phyloP scores from a whole-genome alignment of 2,329 filamentous ascomycete genomes.

The Fusarium irregulare region DNA sequence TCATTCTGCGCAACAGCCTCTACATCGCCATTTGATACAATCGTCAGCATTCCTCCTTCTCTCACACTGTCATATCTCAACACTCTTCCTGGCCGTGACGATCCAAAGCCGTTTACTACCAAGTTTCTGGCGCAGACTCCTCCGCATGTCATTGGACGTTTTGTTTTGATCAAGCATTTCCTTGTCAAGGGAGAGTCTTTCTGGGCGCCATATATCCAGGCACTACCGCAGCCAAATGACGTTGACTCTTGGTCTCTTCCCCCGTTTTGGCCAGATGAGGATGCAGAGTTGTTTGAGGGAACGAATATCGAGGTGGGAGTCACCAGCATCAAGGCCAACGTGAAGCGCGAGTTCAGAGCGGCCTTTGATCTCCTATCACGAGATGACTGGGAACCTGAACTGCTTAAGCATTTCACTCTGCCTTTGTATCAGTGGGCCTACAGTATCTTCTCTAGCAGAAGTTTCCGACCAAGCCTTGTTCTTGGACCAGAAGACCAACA shows the following conservation, averaged over 20 bases:
- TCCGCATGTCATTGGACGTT: constrained; percentile 71
- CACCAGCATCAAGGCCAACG: constrained; percentile 58
- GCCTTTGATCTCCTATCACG: constrained; percentile 54
- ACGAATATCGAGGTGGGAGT: constrained; percentile 65
- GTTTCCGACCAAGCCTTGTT: constrained; percentile 71
- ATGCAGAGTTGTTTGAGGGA: constrained; percentile 66
- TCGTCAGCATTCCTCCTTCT: constrained; percentile 64
- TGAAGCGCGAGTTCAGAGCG: constrained; percentile 59
- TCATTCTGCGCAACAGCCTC: constrained; percentile 63
- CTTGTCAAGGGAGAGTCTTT: constrained; percentile 67
- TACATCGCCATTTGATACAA: constrained; percentile 53
- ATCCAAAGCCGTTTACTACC: constrained; percentile 55
- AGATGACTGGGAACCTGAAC: constrained; percentile 40
- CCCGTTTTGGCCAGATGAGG: constrained; percentile 71
- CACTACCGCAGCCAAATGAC: constrained; percentile 71
- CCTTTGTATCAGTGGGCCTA: constrained; percentile 72
- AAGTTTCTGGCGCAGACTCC: constrained; percentile 62
- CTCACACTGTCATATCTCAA: constrained; percentile 70
- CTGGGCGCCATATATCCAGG: constrained; percentile 76
- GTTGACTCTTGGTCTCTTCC: constrained; percentile 65
- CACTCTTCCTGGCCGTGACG: constrained; percentile 51
- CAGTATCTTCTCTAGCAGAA: constrained; percentile 72
- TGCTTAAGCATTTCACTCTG: constrained; percentile 55
- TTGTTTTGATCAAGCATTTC: constrained; percentile 77
- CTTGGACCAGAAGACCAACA: constrained; percentile 52